phyloP scores from a whole-genome alignment of 805 yeast genomes.

The Sugiyamaella qingdaonensis region DNA sequence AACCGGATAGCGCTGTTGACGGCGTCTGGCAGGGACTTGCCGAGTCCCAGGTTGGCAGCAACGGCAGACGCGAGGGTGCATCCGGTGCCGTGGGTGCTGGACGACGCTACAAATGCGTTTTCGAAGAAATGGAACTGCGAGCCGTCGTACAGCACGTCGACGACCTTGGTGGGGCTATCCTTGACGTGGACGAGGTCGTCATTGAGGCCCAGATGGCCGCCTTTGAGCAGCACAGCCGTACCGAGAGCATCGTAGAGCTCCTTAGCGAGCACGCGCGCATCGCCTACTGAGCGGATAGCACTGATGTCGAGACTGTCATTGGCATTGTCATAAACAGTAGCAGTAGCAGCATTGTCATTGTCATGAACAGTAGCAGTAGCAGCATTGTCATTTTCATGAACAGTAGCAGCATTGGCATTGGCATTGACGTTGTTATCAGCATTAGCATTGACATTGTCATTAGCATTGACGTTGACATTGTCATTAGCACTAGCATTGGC shows the following conservation, averaged over 20 bases:
- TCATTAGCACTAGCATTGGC: no score
- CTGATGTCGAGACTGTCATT: not conserved
- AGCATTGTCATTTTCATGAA: not conserved
- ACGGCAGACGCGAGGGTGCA: conserved; percentile 82
- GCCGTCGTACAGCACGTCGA: conserved; percentile 32
- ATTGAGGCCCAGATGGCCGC: conserved; percentile 61
- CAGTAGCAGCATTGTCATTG: not conserved
- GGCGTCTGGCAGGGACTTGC: conserved; percentile 43
- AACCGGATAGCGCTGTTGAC: conserved; percentile 57
- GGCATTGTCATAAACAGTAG: not conserved
- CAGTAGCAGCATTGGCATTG: no score
- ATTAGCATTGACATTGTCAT: no score
- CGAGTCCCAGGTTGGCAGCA: conserved; percentile 67
- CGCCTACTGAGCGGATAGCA: conserved; percentile 35
- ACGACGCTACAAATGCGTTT: conserved; percentile 44
- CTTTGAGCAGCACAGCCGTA: conserved; percentile 62
- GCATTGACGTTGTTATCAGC: no score
- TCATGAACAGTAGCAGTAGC: not conserved
- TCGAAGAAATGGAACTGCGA: conserved; percentile 47
- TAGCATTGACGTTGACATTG: no score
- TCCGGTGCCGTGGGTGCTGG: conserved; percentile 83
- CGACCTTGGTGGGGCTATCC: conserved; percentile 15
- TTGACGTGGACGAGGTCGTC: conserved; percentile 13
- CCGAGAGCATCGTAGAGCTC: conserved; percentile 35
- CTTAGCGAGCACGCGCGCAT: conserved; percentile 38